These are phyloP conservation scores for Paecilomyces fulvus DNA, from an alignment of 2,329 filamentous ascomycete genomes.

Conservation along the genomic window DNA sequence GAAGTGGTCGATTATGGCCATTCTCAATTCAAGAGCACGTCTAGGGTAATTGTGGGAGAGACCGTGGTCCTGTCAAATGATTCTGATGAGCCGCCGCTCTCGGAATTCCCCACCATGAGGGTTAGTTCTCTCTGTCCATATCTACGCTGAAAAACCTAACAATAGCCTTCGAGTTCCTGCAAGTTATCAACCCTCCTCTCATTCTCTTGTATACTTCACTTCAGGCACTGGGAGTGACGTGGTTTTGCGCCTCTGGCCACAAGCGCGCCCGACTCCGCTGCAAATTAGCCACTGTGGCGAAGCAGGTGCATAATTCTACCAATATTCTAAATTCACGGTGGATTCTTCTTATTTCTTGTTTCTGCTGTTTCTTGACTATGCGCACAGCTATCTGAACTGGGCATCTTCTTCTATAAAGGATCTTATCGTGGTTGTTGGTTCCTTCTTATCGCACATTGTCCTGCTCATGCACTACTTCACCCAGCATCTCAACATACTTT, in stretches of 20 bases:
- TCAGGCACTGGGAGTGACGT: slow-evolving; percentile 3
- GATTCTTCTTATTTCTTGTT: not conserved
- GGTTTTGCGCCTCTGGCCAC: slow-evolving; percentile 4
- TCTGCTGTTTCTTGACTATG: not conserved
- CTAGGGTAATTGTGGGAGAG: slow-evolving; percentile 5
- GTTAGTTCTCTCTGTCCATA: not conserved
- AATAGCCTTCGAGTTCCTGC: not conserved
- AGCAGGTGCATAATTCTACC: slow-evolving; percentile 21
- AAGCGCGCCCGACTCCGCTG: slow-evolving; percentile 6
- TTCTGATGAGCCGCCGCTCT: not conserved
- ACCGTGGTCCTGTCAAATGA: not conserved
- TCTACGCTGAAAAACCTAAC: not conserved
- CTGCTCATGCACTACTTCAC: not conserved
- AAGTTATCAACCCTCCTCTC: not conserved
- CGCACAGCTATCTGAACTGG: not conserved
- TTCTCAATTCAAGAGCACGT: slow-evolving; percentile 1
- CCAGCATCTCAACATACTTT: not conserved
- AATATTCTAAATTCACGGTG: not conserved
- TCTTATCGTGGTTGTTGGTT: not conserved
- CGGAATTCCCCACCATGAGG: not conserved
- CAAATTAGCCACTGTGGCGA: slow-evolving; percentile 28
- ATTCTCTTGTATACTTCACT: not conserved
- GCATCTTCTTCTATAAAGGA: not conserved
- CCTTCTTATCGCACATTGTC: not conserved
- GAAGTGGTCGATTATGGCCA: slow-evolving; percentile 2